phyloP scores from a whole-genome alignment of 2,329 filamentous ascomycete genomes.

The Penicillium aurantiogriseum region DNA sequence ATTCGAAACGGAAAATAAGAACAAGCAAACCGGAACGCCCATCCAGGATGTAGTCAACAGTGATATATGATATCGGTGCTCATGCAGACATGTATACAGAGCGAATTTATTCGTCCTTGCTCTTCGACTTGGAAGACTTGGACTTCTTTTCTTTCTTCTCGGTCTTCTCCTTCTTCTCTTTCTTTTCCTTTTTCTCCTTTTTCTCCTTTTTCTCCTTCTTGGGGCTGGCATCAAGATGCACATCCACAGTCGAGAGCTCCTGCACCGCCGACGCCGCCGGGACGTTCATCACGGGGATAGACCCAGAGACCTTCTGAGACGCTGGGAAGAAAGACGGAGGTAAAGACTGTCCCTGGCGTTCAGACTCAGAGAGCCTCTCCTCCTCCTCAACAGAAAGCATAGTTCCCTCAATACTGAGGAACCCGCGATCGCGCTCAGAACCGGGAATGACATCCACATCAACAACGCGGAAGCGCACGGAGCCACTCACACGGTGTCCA shows the following conservation, averaged over 20 bases:
- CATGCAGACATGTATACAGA: slow-evolving; percentile 3
- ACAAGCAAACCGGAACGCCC: slow-evolving; percentile 11
- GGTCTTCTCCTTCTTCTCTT: slow-evolving; percentile 25
- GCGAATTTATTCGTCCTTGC: slow-evolving; percentile 6
- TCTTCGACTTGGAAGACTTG: slow-evolving; percentile 14
- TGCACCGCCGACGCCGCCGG: slow-evolving; percentile 13
- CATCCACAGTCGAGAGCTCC: slow-evolving; percentile 19
- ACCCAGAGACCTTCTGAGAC: slow-evolving; percentile 18
- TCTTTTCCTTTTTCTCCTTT: slow-evolving; percentile 27
- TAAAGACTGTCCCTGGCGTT: slow-evolving; percentile 43
- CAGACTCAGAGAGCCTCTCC: slow-evolving; percentile 55
- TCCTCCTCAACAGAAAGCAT: slow-evolving; percentile 71
- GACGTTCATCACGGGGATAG: slow-evolving; percentile 19
- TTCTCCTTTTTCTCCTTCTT: slow-evolving; percentile 16
- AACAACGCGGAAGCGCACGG: slow-evolving; percentile 73
- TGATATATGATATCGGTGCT: slow-evolving; percentile 12
- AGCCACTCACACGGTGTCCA: slow-evolving; percentile 68
- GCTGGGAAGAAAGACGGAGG: slow-evolving; percentile 19
- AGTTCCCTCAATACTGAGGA: slow-evolving; percentile 84
- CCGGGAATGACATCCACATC: slow-evolving; percentile 74
- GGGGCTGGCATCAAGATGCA: slow-evolving; percentile 14
- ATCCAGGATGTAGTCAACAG: slow-evolving; percentile 7
- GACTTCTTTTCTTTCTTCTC: slow-evolving; percentile 15
- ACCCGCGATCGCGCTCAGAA: slow-evolving; percentile 69
- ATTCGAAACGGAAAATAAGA: slow-evolving; percentile 17